phyloP scores from a whole-genome alignment of 2,329 filamentous ascomycete species.

The Diplodia mutila region DNA sequence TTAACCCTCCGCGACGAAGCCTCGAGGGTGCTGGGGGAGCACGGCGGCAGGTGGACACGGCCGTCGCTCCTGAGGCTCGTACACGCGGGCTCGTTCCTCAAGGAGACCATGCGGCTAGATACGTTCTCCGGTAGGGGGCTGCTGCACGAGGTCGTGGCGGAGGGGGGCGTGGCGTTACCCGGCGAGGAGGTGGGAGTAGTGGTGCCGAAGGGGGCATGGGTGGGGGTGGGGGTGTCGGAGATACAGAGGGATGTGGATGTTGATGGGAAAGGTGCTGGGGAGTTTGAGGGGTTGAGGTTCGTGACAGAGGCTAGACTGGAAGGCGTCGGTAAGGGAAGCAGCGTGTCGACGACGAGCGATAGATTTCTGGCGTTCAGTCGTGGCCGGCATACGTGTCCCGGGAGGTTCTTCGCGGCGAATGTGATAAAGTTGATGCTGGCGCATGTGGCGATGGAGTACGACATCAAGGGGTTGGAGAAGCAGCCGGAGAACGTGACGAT shows the following conservation, averaged over 20 bases:
- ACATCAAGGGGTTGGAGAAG: conserved; percentile 27
- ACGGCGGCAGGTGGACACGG: neutral
- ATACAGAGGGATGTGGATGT: conserved; percentile 38
- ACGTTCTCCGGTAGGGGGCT: conserved; percentile 32
- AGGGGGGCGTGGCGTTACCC: conserved; percentile 34
- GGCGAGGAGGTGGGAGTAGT: conserved; percentile 23
- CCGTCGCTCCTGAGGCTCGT: conserved; percentile 27
- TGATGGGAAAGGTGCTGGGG: conserved; percentile 31
- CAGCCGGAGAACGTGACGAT: conserved; percentile 24
- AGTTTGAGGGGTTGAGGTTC: conserved; percentile 26
- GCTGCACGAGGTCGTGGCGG: conserved; percentile 34
- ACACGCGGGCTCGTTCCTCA: conserved; percentile 36
- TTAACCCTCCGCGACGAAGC: conserved; percentile 30
- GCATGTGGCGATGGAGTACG: conserved; percentile 28
- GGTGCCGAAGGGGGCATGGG: conserved; percentile 31
- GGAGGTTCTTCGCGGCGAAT: conserved; percentile 27
- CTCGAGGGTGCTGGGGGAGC: conserved; percentile 28
- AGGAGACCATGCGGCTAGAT: conserved; percentile 37
- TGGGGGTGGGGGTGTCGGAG: conserved; percentile 29
- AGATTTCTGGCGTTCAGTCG: conserved; percentile 37
- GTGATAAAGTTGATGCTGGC: conserved; percentile 29
- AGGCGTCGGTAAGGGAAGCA: conserved; percentile 14
- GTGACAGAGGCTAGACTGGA: neutral
- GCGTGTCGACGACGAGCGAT: conserved; percentile 32
- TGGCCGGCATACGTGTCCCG: conserved; percentile 36